These are phyloP conservation scores for Stevia rebaudiana DNA, from an alignment of 140 eudicot species.

Conservation along the genomic window DNA sequence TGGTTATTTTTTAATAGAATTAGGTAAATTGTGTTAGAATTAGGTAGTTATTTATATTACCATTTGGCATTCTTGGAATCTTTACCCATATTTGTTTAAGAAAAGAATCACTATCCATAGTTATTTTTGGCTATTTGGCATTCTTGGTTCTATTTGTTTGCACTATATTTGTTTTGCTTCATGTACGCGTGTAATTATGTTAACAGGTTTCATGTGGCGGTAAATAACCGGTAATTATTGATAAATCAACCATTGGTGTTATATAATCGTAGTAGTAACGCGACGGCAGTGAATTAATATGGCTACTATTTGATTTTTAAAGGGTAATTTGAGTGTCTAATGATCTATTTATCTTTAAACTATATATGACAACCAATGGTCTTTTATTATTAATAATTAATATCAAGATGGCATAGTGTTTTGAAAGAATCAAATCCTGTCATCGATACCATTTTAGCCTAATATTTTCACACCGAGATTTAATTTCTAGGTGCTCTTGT, in stretches of 20 bases:
- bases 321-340: neutral
- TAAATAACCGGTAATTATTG: neutral
- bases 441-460: neutral
- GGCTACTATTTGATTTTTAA: neutral
- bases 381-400: neutral
- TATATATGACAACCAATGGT: neutral
- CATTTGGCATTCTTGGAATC: slow-evolving; percentile 9
- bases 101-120: neutral
- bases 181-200: neutral
- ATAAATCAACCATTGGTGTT: neutral
- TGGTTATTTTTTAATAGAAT: slow-evolving; percentile 26
- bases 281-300: neutral
- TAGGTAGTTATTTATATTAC: slow-evolving; percentile 17
- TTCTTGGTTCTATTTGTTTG: neutral
- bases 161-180: neutral
- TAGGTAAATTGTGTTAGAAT: slow-evolving; percentile 18
- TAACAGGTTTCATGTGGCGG: neutral
- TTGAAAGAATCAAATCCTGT: neutral
- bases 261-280: neutral
- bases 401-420: neutral
- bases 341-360: neutral
- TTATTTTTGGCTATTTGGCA: neutral
- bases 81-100: neutral
- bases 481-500: neutral
- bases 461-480: neutral